phyloP scores from a whole-genome alignment of 352 stramenopile genomes.

The Elongisporangium undulatum region DNA sequence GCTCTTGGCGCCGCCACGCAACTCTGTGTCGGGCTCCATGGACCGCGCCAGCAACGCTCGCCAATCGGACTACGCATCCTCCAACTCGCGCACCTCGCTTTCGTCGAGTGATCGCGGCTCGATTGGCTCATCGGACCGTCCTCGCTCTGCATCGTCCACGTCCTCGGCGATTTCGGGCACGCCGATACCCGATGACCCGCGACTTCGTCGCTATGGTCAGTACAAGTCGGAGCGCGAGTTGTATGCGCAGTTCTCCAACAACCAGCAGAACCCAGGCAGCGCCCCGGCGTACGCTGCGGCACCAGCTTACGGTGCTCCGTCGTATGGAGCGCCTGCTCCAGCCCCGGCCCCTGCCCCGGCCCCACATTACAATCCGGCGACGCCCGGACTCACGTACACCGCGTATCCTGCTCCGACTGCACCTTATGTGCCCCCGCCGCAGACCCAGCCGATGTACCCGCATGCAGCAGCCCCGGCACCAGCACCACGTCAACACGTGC shows the following conservation, averaged over 20 bases:
- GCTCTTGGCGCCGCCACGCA: constrained; percentile 1
- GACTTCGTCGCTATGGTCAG: constrained; percentile 55
- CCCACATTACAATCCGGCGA: constrained; percentile 42
- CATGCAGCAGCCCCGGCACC: constrained; percentile 22
- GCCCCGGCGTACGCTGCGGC: constrained; percentile 5
- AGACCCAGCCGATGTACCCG: constrained; percentile 37
- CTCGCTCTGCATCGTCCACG: constrained; percentile 10
- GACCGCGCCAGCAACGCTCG: constrained; percentile 8
- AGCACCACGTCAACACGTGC: constrained; percentile 25
- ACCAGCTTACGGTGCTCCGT: constrained; percentile 1
- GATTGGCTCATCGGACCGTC: constrained; percentile 17
- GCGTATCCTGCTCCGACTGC: constrained; percentile 45
- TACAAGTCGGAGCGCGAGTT: constrained; percentile 84
- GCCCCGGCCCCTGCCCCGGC: constrained; percentile 22
- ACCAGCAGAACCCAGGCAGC: constrained; percentile 21
- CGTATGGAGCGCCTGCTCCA: constrained; percentile 9
- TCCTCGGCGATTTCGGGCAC: constrained; percentile 18
- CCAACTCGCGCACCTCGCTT: constrained; percentile 8
- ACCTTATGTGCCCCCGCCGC: constrained; percentile 26
- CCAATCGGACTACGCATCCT: constrained; percentile 1
- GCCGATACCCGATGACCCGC: constrained; percentile 54
- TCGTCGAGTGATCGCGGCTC: constrained; percentile 10
- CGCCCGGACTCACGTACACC: constrained; percentile 52
- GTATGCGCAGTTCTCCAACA: constrained; percentile 71
- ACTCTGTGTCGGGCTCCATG: constrained; percentile 13